These are phyloP conservation scores for Zymoseptoria pseudotritici DNA, from an alignment of 2,329 filamentous ascomycete species.

Conservation along the genomic window DNA sequence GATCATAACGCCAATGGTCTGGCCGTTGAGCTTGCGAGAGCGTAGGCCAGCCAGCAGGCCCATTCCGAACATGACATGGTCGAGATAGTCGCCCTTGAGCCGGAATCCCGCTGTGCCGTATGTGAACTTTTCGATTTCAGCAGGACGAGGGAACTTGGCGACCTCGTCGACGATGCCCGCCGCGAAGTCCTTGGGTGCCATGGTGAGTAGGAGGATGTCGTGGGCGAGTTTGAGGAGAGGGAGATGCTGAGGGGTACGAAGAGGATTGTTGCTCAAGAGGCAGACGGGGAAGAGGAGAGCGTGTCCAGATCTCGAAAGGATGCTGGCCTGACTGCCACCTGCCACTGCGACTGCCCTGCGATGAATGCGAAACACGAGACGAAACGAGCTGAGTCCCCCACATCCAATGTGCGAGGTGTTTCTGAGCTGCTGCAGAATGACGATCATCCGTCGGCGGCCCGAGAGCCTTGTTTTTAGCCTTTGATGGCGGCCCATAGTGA, in stretches of 20 bases:
- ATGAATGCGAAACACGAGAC: too few relatives aligned
- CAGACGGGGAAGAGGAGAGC: background rate
- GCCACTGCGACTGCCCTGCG: background rate
- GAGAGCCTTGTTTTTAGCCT: background rate
- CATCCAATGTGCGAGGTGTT: too few relatives aligned
- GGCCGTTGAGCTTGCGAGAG: slow-evolving; percentile 80
- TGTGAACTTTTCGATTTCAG: slow-evolving; percentile 36
- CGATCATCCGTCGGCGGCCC: background rate
- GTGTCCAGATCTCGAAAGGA: background rate
- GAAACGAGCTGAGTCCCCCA: too few relatives aligned
- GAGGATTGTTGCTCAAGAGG: background rate
- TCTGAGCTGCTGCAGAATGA: background rate
- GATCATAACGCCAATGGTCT: slow-evolving; percentile 94
- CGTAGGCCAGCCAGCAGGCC: slow-evolving; percentile 82
- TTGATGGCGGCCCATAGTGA: too few relatives aligned
- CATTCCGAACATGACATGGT: slow-evolving; percentile 87
- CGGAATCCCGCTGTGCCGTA: slow-evolving; percentile 60
- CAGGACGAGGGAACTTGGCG: slow-evolving; percentile 28
- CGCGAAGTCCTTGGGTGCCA: slow-evolving; percentile 12
- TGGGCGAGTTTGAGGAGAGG: background rate
- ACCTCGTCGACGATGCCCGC: slow-evolving; percentile 26
- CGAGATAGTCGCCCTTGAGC: slow-evolving; percentile 71
- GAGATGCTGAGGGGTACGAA: background rate
- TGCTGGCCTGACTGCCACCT: background rate
- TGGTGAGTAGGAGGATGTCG: background rate